Evolutionary conservation across 2,329 filamentous ascomycete species (phyloP).

Genomic region (Pseudogymnoascus sp.): DNA sequence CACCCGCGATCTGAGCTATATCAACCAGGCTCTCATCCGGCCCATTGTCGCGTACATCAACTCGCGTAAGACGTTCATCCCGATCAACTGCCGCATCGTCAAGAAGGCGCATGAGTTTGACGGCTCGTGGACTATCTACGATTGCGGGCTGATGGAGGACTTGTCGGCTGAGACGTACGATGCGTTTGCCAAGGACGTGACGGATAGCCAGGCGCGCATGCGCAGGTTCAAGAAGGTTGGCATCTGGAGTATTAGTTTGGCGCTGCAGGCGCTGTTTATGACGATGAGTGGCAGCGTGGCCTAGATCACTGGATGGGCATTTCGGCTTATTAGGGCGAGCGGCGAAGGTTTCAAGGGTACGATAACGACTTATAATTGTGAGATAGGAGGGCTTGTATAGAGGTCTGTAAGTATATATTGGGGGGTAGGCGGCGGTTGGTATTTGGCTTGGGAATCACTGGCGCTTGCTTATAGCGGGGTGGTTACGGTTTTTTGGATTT

Average conservation of each 20-base stretch:
- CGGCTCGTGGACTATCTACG: slow-evolving; percentile 89
- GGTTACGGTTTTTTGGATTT: background rate
- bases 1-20: slow-evolving; percentile 83
- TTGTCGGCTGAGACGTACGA: slow-evolving; percentile 88
- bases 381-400: background rate
- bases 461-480: background rate
- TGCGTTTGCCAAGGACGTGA: slow-evolving; percentile 85
- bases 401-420: background rate
- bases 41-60: slow-evolving; percentile 99
- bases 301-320: slow-evolving; percentile 22
- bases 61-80: slow-evolving; percentile 87
- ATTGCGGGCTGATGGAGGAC: slow-evolving; percentile 91
- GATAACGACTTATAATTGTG: slow-evolving; percentile 5
- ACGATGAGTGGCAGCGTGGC: slow-evolving; percentile 81
- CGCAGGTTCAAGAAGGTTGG: slow-evolving; percentile 90
- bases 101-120: slow-evolving; percentile 87
- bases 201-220: slow-evolving; percentile 78
- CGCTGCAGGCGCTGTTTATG: slow-evolving; percentile 88
- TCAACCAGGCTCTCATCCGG: slow-evolving; percentile 89
- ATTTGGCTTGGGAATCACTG: background rate
- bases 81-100: slow-evolving; percentile 87
- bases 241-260: slow-evolving; percentile 88
- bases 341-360: background rate
- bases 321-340: background rate
- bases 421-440: background rate